phyloP scores from a whole-genome alignment of 441 rosid genomes.

The Gossypium gossypioides region DNA sequence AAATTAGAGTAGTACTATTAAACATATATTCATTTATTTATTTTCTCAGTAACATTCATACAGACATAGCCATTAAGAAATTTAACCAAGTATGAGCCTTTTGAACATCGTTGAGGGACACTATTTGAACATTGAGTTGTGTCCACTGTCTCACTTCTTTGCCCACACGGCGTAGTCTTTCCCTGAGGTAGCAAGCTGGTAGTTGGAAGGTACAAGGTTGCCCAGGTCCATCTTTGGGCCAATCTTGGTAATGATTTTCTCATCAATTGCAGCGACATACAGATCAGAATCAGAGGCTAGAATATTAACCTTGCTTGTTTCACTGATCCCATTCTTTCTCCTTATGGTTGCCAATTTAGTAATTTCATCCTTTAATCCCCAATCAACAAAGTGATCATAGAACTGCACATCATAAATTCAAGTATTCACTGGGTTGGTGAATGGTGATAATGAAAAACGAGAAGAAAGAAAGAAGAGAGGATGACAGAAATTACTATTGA shows the following conservation, averaged over 20 bases:
- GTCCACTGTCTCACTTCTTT: conserved; percentile 12
- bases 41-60: neutral
- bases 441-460: neutral
- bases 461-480: neutral
- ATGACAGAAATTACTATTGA: conserved; percentile 37
- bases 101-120: neutral
- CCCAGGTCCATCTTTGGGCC: conserved; percentile 49
- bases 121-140: neutral
- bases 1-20: neutral
- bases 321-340: conserved; percentile 23
- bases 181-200: conserved; percentile 39
- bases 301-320: conserved; percentile 31
- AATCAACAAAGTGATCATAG: conserved; percentile 52
- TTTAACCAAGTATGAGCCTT: too few species aligned
- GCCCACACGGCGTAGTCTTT: conserved; percentile 40
- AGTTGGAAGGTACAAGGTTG: conserved; percentile 34
- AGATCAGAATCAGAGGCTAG: conserved; percentile 39
- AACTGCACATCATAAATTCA: conserved; percentile 24
- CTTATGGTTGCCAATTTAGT: conserved; percentile 30
- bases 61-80: neutral
- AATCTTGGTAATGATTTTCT: conserved; percentile 40
- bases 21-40: neutral
- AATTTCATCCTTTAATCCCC: conserved; percentile 44
- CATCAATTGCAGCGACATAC: conserved; percentile 42
- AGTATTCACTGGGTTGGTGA: neutral